phyloP scores from a whole-genome alignment of 1,284 basidiomycete genomes.

The Ustilago bromivora region DNA sequence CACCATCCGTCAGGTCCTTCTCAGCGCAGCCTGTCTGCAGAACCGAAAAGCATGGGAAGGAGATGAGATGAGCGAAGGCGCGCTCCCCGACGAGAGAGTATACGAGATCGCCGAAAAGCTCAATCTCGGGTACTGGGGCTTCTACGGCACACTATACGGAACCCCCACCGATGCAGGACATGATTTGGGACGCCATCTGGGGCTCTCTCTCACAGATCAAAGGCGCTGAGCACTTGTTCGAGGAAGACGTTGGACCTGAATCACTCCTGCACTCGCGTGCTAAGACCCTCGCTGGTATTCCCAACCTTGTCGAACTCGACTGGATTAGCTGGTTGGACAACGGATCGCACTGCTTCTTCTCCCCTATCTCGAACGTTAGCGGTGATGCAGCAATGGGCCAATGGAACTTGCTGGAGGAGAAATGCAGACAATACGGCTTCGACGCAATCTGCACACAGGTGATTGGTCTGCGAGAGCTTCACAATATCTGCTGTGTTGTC shows the following conservation, averaged over 20 bases:
- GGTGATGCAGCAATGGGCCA: slow-evolving; percentile 43
- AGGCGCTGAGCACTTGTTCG: slow-evolving; percentile 40
- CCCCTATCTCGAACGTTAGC: slow-evolving; percentile 44
- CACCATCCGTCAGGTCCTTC: slow-evolving; percentile 41
- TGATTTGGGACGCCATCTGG: slow-evolving; percentile 46
- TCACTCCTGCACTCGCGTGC: slow-evolving; percentile 53
- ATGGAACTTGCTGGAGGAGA: slow-evolving; percentile 33
- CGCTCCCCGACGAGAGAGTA: slow-evolving; percentile 13
- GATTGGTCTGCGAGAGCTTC: slow-evolving; percentile 45
- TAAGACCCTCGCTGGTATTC: slow-evolving; percentile 55
- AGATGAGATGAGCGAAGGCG: slow-evolving; percentile 6
- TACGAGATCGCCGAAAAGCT: slow-evolving; percentile 19
- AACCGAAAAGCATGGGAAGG: slow-evolving; percentile 36
- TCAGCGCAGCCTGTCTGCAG: slow-evolving; percentile 45
- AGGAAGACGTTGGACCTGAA: slow-evolving; percentile 15
- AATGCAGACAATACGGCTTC: slow-evolving; percentile 45
- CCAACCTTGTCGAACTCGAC: slow-evolving; percentile 51
- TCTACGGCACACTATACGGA: slow-evolving; percentile 59
- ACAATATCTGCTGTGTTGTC: slow-evolving; percentile 55
- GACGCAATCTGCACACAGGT: slow-evolving; percentile 52
- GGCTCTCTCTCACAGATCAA: slow-evolving; percentile 43
- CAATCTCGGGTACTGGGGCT: slow-evolving; percentile 36
- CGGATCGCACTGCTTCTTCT: slow-evolving; percentile 55
- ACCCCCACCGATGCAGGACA: slow-evolving; percentile 34
- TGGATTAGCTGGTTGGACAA: slow-evolving; percentile 56